These are phyloP conservation scores for Geranium incanum DNA, from an alignment of 441 rosid species.

Conservation along the genomic window DNA sequence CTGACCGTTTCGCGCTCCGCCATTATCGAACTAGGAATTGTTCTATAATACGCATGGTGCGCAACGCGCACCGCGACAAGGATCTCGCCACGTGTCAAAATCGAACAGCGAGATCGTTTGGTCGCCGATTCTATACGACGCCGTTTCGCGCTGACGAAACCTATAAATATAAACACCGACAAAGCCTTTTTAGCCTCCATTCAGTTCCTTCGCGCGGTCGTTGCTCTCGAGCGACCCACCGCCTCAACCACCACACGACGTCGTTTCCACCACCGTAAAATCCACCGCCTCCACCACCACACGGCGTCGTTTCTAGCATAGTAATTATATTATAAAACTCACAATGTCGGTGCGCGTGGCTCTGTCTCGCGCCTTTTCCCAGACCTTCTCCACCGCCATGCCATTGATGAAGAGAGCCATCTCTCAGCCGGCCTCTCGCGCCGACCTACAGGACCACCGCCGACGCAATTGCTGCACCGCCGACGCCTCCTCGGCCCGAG, in stretches of 20 bases:
- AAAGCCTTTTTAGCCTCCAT: too few relatives aligned
- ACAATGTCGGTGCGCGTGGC: neutral
- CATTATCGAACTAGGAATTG: neutral
- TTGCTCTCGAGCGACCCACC: neutral
- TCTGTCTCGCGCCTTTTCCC: neutral
- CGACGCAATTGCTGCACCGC: neutral
- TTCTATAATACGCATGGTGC: neutral
- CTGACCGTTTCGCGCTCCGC: constrained; percentile 4
- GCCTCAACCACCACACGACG: neutral
- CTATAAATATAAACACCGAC: neutral
- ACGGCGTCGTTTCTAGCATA: too few relatives aligned
- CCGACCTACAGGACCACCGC: neutral
- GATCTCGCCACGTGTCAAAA: neutral
- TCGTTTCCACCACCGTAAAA: neutral
- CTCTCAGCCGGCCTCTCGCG: neutral
- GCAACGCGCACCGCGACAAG: neutral
- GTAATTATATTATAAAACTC: neutral
- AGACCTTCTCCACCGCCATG: neutral
- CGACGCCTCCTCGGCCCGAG: neutral
- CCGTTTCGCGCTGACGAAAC: neutral
- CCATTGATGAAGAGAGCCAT: neutral
- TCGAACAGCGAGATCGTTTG: too few relatives aligned
- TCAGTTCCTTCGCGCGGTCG: neutral
- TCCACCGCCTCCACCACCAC: too few relatives aligned
- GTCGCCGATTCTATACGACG: too few relatives aligned